Evolutionary conservation across 768 basidiomycete species (phyloP).

Genomic region (Neoboletus subvelutipes): DNA sequence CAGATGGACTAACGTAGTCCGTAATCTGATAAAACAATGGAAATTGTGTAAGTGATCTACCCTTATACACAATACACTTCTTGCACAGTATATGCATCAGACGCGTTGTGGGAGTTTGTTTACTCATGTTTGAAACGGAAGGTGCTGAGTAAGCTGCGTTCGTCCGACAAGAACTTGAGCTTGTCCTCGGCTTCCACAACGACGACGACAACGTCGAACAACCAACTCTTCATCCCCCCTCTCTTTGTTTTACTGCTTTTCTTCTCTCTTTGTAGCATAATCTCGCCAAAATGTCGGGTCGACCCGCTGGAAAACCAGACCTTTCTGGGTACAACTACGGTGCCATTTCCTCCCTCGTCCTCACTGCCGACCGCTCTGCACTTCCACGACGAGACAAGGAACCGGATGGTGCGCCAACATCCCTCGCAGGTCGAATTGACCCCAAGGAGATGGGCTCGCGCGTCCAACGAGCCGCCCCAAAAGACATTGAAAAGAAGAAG

Average conservation of each 20-base stretch:
- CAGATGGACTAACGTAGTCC: too few relatives aligned
- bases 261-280: slow-evolving; percentile 6
- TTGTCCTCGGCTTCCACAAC: slow-evolving; percentile 5
- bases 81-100: too few relatives aligned
- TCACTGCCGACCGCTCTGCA: slow-evolving; percentile 84
- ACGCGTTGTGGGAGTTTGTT: slow-evolving; percentile 13
- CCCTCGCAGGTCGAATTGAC: slow-evolving; percentile 89
- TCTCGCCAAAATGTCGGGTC: slow-evolving; percentile 35
- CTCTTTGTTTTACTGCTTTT: background rate
- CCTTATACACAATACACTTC: too few relatives aligned
- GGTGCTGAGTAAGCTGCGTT: slow-evolving; percentile 15
- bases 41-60: too few relatives aligned
- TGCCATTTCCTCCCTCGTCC: slow-evolving; percentile 89
- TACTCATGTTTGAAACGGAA: slow-evolving; percentile 20
- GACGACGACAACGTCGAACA: slow-evolving; percentile 4
- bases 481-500: slow-evolving; percentile 92
- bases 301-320: slow-evolving; percentile 62
- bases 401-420: slow-evolving; percentile 94
- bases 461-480: slow-evolving; percentile 76
- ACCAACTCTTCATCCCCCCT: background rate
- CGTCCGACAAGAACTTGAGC: too few relatives aligned
- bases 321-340: slow-evolving; percentile 94
- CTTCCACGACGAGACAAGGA: slow-evolving; percentile 90
- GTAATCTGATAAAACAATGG: too few relatives aligned
- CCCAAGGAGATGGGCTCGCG: slow-evolving; percentile 92